Conservation (phyloP, 257 asterid species). For the Dorcoceras hygrometricum region DNA sequence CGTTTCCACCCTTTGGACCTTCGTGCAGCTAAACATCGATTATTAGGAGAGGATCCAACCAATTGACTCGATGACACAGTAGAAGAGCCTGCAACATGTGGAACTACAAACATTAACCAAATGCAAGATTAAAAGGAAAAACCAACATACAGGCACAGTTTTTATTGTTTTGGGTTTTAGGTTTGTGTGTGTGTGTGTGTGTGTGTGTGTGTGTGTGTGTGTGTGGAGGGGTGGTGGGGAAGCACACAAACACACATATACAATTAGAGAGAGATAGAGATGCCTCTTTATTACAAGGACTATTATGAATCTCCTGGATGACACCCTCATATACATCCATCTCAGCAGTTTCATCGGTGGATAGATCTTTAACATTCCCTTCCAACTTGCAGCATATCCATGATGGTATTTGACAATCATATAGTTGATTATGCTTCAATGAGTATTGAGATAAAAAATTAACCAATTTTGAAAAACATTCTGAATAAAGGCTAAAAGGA, state of each 20-base stretch:
- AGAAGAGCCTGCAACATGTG: slow-evolving; percentile 51
- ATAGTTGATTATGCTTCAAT: slow-evolving; percentile 67
- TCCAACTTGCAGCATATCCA: slow-evolving; percentile 91
- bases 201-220: not conserved
- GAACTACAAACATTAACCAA: slow-evolving; percentile 16
- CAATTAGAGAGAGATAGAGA: slow-evolving; percentile 9
- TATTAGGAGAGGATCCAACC: slow-evolving; percentile 46
- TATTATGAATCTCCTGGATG: slow-evolving; percentile 34
- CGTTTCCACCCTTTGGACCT: slow-evolving; percentile 83
- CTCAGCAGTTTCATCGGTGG: slow-evolving; percentile 74
- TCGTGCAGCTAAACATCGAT: slow-evolving; percentile 58
- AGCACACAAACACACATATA: slow-evolving; percentile 7
- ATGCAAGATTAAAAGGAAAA: not conserved
- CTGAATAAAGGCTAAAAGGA: not conserved
- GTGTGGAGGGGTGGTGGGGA: not conserved
- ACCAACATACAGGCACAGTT: not conserved
- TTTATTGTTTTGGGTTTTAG: too few relatives aligned
- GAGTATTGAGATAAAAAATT: slow-evolving; percentile 3
- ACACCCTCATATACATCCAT: slow-evolving; percentile 84
- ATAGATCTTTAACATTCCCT: slow-evolving; percentile 46
- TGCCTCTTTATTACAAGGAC: slow-evolving; percentile 34
- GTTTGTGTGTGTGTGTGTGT: not conserved
- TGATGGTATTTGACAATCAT: slow-evolving; percentile 57
- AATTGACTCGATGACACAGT: slow-evolving; percentile 35
- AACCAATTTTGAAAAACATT: slow-evolving; percentile 7